Evolutionary conservation across 1,284 basidiomycete species (phyloP).

Genomic region (Puccinia hordei): DNA sequence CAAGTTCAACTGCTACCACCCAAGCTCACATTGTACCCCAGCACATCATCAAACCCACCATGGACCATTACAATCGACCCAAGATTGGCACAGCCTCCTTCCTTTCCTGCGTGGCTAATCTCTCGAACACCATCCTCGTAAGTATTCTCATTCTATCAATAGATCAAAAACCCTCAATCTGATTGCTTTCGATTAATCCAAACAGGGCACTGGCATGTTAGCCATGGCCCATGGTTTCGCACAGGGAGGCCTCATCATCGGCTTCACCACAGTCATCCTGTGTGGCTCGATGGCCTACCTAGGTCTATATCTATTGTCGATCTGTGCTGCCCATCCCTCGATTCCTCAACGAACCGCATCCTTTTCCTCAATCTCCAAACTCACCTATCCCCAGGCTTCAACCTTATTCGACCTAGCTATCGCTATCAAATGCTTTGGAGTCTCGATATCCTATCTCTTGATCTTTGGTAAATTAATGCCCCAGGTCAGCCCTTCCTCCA

Average conservation of each 20-base stretch:
- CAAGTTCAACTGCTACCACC: not conserved
- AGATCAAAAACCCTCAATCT: not conserved
- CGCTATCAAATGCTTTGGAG: constrained; percentile 94
- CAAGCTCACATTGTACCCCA: too few species aligned
- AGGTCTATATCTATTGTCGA: constrained; percentile 83
- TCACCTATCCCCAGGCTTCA: constrained; percentile 79
- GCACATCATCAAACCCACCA: not conserved
- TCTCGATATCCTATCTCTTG: constrained; percentile 76
- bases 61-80: not conserved
- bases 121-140: constrained; percentile 59
- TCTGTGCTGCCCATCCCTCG: constrained; percentile 76
- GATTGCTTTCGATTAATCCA: not conserved
- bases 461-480: constrained; percentile 70
- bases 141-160: constrained; percentile 46
- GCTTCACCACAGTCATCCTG: constrained; percentile 81
- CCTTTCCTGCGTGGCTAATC: constrained; percentile 57
- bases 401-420: constrained; percentile 90
- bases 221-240: constrained; percentile 60
- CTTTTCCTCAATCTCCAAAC: constrained; percentile 79
- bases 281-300: constrained; percentile 79
- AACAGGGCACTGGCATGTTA: constrained; percentile 55
- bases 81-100: constrained; percentile 29
- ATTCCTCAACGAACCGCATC: constrained; percentile 71
- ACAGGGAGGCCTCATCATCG: constrained; percentile 64
- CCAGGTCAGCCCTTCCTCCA: constrained; percentile 71